Evolutionary conservation across 2,329 filamentous ascomycete genomes (phyloP).

Genomic region (Epichloe coenophiala): DNA sequence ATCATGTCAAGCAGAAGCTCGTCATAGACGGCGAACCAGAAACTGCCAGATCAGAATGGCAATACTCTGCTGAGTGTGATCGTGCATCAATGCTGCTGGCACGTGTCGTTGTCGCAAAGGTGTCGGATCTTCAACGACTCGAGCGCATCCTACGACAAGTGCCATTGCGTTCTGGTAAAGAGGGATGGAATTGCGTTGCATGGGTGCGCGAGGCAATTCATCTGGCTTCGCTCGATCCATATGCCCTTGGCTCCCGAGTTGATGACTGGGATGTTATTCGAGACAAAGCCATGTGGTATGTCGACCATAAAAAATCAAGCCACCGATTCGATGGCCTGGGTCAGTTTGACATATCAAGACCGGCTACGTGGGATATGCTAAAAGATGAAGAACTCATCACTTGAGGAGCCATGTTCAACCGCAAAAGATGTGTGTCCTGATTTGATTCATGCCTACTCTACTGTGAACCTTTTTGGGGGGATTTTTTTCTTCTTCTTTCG

Average conservation of each 20-base stretch:
- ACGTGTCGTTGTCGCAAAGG: constrained; percentile 3
- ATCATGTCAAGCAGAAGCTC: constrained; percentile 4
- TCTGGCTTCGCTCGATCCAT: background rate
- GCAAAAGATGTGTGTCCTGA: too few relatives aligned
- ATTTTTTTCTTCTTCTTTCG: too few relatives aligned
- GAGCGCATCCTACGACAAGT: constrained; percentile 2
- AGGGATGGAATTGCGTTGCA: constrained; percentile 4
- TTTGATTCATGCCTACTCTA: too few relatives aligned
- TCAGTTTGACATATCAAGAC: constrained; percentile 2
- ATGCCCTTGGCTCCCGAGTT: constrained; percentile 2
- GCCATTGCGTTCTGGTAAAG: constrained; percentile 1
- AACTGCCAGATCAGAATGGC: constrained; percentile 3
- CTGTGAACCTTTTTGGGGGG: too few relatives aligned
- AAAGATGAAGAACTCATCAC: constrained; percentile 1
- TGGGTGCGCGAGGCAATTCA: constrained; percentile 5
- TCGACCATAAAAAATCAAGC: constrained; percentile 4
- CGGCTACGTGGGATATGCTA: constrained; percentile 6
- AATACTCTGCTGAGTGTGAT: constrained; percentile 3
- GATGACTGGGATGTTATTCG: constrained; percentile 4
- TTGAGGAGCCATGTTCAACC: background rate
- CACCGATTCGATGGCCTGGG: constrained; percentile 6
- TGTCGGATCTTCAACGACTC: constrained; percentile 3
- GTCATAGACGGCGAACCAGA: constrained; percentile 3
- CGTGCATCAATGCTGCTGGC: constrained; percentile 4
- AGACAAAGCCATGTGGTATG: constrained; percentile 5